Percentiles rank a stretch among this genome's conserved stretches.
Evolutionary conservation across 352 stramenopile genomes (phyloP).

Genomic region (Pythium aristosporum): DNA sequence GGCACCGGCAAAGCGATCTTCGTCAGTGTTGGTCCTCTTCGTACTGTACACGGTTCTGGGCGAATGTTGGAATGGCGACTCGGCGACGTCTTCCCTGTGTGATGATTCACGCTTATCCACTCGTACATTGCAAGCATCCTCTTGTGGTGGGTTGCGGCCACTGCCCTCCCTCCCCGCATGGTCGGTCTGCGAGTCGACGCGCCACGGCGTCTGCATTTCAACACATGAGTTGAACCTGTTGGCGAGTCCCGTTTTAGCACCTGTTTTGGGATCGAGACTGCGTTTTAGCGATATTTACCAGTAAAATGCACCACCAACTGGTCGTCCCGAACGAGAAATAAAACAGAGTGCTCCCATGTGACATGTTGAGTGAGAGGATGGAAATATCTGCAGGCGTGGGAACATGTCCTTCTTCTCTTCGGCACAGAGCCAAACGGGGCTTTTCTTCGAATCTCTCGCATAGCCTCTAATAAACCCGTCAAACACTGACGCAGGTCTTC

Average conservation of each 20-base stretch:
- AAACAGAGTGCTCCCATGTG: conserved; percentile 1
- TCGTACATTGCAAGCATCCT: not conserved
- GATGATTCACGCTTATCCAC: not conserved
- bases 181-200: not conserved
- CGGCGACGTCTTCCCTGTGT: not conserved
- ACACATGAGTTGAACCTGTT: not conserved
- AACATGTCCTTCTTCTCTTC: too few species aligned
- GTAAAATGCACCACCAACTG: not conserved
- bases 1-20: not conserved
- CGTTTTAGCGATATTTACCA: too few species aligned
- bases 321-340: not conserved
- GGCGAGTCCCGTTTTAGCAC: not conserved
- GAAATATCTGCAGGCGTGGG: too few species aligned
- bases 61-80: not conserved
- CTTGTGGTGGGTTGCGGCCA: not conserved
- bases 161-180: not conserved
- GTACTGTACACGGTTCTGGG: not conserved
- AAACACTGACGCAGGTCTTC: too few species aligned
- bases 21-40: not conserved
- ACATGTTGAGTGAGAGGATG: too few species aligned
- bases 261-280: not conserved
- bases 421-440: too few species aligned
- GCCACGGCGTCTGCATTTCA: not conserved
- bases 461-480: too few species aligned
- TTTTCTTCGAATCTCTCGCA: too few species aligned